A percentile compares a stretch with the other conserved stretches of the same genome.
These are phyloP conservation scores for Arabidopsis hybrid DNA, from an alignment of 441 rosid genomes.

Conservation along the genomic window DNA sequence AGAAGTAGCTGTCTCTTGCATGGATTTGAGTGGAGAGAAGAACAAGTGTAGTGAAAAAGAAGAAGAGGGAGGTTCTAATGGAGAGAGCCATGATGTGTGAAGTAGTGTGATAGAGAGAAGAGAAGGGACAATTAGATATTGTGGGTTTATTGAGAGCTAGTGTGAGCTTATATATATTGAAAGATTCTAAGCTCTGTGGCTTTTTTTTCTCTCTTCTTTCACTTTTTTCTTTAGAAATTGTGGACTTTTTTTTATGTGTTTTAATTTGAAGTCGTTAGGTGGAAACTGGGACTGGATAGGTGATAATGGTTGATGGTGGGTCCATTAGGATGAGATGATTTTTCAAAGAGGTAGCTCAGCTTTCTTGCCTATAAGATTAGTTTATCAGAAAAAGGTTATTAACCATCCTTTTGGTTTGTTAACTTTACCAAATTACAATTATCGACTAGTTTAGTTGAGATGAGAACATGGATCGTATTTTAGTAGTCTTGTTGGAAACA, in stretches of 20 bases:
- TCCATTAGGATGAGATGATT: constrained; percentile 37
- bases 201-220: constrained; percentile 16
- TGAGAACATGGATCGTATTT: constrained; percentile 35
- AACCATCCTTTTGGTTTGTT: constrained; percentile 17
- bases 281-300: constrained; percentile 48
- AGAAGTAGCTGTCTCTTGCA: constrained; percentile 80
- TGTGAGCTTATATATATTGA: constrained; percentile 37
- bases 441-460: constrained; percentile 25
- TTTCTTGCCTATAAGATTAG: constrained; percentile 35
- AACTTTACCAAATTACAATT: neutral
- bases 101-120: constrained; percentile 26
- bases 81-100: constrained; percentile 56
- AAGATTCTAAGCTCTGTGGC: neutral
- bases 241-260: constrained; percentile 33
- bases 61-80: constrained; percentile 41
- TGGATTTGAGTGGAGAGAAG: constrained; percentile 53
- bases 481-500: constrained; percentile 22
- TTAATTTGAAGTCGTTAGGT: constrained; percentile 47
- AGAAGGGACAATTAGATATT: constrained; percentile 35
- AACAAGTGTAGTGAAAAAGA: constrained; percentile 44
- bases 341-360: constrained; percentile 45
- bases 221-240: constrained; percentile 32
- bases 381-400: constrained; percentile 34
- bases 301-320: constrained; percentile 48
- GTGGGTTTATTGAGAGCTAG: constrained; percentile 30